Base-by-base conservation (phyloP, 768 basidiomycete genomes). In the Rhizopogon rudus region DNA sequence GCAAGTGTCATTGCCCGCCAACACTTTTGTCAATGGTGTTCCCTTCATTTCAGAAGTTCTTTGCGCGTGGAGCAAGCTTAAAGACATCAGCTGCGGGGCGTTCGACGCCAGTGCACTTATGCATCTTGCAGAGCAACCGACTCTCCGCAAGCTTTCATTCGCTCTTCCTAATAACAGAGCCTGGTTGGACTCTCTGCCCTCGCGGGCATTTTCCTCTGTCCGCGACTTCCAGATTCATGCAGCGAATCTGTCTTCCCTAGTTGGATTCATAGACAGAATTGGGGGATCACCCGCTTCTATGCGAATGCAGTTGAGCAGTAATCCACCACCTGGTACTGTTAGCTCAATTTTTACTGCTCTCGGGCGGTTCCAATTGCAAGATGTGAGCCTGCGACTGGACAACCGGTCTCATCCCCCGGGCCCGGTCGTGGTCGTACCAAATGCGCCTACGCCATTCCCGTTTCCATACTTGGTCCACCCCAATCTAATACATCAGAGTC, bases 121-220 rank as follows among this genome's bases (percentile, higher is more conserved):
- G 39, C 53, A 55, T 39, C 41, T 56, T 20, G 41, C 55, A 10
- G 28, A 6, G 31, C 40, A 35, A 43, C 20, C 31, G 8, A 13
- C 52, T 14, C 40, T 56, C 28, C 53, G 50, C 16, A 35, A 22
- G 20, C 39, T 56, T 40, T 20, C 35, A 22, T 55, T 55, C 50
- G 7, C 9, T 16, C 17, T 51, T 6, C 16, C 40, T 29, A 40
- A n/a, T 10, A 29, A 17, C 16, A 16, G 40, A 13, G 10, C 28
- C 29, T 20, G 33, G 22, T 10, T 28, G 17, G 29, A 22, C n/a
- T 39, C 25, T 39, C 28, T 41, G 20, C 51, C 51, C 9, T 33
- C 37, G 20, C 16, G 37, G 17, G 31, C 52, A 33, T 53, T 55
- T 22, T 28, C 50, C 22, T 31, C 17, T 31, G 31, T 55, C 33